Evolutionary conservation across 2,329 filamentous ascomycete genomes (phyloP).

Genomic region (Calonectria henricotiae): DNA sequence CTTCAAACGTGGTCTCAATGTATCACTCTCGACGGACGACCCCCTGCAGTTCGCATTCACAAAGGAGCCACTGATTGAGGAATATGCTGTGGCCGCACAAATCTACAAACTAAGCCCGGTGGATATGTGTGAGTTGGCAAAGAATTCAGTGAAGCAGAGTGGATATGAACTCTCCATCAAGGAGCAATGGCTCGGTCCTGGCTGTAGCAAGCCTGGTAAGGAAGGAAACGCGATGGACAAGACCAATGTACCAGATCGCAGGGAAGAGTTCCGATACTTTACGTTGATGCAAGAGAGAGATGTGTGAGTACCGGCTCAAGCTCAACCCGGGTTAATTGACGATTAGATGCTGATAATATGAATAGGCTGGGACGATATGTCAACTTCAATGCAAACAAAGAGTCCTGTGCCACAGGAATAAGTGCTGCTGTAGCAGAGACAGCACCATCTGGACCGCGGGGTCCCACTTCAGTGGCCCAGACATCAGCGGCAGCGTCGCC

Average conservation of each 20-base stretch:
- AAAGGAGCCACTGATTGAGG: conserved; percentile 97
- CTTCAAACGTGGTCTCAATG: conserved; percentile 94
- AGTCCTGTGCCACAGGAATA: conserved; percentile 39
- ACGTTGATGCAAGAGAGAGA: conserved; percentile 87
- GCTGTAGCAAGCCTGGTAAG: conserved; percentile 84
- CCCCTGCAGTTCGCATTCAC: conserved; percentile 98
- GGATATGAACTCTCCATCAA: conserved; percentile 94
- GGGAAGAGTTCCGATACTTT: conserved; percentile 91
- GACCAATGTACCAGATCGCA: conserved; percentile 94
- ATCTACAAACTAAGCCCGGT: conserved; percentile 98
- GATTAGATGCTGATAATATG: conserved; percentile 23
- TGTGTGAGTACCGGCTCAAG: conserved; percentile 73
- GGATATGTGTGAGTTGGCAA: conserved; percentile 98
- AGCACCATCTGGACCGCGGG: conserved; percentile 37
- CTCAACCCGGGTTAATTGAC: not conserved
- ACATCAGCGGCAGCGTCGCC: conserved; percentile 36
- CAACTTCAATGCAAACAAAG: conserved; percentile 54
- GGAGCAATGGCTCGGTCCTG: conserved; percentile 88
- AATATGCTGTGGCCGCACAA: conserved; percentile 97
- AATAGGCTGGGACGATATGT: conserved; percentile 64
- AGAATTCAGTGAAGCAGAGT: conserved; percentile 95
- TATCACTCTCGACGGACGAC: conserved; percentile 96
- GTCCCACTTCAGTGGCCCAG: conserved; percentile 26
- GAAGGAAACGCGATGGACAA: conserved; percentile 94
- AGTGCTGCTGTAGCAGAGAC: conserved; percentile 44